phyloP scores from a whole-genome alignment of 2,329 filamentous ascomycete genomes.

The Neofusicoccum laricinum region DNA sequence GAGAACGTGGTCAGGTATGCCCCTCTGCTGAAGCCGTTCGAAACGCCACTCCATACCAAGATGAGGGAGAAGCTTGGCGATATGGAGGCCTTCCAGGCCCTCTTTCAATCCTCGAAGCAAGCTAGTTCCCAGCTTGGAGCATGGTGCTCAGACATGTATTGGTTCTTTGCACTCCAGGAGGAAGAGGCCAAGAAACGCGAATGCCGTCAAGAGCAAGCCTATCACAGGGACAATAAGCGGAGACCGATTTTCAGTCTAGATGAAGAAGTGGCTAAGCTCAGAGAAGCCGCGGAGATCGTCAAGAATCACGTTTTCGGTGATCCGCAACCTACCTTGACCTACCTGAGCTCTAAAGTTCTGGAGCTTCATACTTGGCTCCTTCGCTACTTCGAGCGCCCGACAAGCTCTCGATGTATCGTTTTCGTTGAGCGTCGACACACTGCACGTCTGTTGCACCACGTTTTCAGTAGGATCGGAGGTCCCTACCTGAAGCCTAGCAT shows the following conservation, averaged over 20 bases:
- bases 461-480: slow-evolving; percentile 61
- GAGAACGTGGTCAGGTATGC: slow-evolving; percentile 60
- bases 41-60: slow-evolving; percentile 62
- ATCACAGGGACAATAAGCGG: slow-evolving; percentile 45
- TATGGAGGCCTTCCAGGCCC: slow-evolving; percentile 50
- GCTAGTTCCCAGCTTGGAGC: slow-evolving; percentile 67
- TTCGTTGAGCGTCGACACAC: slow-evolving; percentile 81
- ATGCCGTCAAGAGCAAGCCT: slow-evolving; percentile 2
- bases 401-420: slow-evolving; percentile 72
- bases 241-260: slow-evolving; percentile 43
- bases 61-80: slow-evolving; percentile 56
- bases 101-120: slow-evolving; percentile 59
- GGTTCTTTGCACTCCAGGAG: slow-evolving; percentile 67
- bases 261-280: slow-evolving; percentile 54
- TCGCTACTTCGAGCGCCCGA: slow-evolving; percentile 59
- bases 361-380: slow-evolving; percentile 60
- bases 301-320: slow-evolving; percentile 48
- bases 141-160: slow-evolving; percentile 83
- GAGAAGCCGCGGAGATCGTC: slow-evolving; percentile 57
- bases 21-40: slow-evolving; percentile 49
- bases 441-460: slow-evolving; percentile 66
- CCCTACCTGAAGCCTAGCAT: slow-evolving; percentile 59
- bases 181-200: slow-evolving; percentile 61
- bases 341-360: slow-evolving; percentile 71
- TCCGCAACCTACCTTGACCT: slow-evolving; percentile 34